These are phyloP conservation scores for Anthoceros angustus DNA, from an alignment of 225 moss, liverwort and hornwort species.

Conservation along the genomic window DNA sequence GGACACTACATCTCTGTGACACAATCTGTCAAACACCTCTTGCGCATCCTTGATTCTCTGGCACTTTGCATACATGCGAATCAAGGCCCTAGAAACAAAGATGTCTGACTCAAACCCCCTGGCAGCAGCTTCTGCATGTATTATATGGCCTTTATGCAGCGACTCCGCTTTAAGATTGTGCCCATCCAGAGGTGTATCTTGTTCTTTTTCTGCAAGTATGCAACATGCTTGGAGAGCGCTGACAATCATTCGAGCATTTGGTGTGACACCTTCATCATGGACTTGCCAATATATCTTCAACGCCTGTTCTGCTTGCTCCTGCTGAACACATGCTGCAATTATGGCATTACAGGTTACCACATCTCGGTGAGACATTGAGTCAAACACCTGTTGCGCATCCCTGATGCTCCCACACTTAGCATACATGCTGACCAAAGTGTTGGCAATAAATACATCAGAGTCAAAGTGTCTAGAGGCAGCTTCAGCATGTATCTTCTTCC, in stretches of 20 bases:
- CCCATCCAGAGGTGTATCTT: neutral
- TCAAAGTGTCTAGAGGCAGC: neutral
- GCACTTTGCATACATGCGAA: neutral
- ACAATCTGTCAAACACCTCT: neutral
- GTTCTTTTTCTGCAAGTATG: neutral
- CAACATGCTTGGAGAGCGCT: slow-evolving; percentile 1
- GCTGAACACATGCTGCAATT: neutral
- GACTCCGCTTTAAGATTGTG: neutral
- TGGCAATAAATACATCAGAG: neutral
- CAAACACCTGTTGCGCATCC: neutral
- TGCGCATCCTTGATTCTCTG: neutral
- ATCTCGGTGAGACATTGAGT: neutral
- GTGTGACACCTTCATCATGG: neutral
- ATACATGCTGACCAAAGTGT: neutral
- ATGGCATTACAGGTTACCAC: neutral
- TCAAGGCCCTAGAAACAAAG: neutral
- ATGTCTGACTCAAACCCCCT: neutral
- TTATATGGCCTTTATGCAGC: neutral
- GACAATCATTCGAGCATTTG: neutral
- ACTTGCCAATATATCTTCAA: neutral
- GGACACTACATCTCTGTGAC: neutral
- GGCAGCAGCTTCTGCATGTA: neutral
- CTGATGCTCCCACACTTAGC: neutral
- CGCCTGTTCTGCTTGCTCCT: neutral
- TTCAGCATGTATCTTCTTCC: neutral